Base-by-base conservation (phyloP, 2,329 filamentous ascomycete species). In the Colletotrichum sp. region DNA sequence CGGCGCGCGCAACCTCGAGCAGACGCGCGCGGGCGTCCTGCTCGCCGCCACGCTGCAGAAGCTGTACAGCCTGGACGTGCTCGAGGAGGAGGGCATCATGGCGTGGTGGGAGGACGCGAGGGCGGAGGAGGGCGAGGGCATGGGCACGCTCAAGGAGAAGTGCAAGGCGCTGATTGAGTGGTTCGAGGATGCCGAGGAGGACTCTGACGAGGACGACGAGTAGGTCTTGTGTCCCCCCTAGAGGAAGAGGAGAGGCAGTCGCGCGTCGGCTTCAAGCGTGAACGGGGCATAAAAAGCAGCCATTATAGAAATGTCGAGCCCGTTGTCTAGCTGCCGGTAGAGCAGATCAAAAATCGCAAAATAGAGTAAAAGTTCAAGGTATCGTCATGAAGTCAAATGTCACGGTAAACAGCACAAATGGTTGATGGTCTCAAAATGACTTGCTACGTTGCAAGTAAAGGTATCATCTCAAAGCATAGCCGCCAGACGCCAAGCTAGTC, bases 1-100 rank as follows among this genome's bases (percentile, higher is more conserved):
- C 34, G 91, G 92, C 72, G 88, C 89, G 62, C 93, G 91, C 76
- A 93, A 92, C 5, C 90, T 88, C 48, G 89, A 91, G 72, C 78
- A 84, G 30, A 80, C 82, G 28, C 87, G 85, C 73, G 85, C 87
- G 5, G 90, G 90, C 15, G 93, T 81, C 84, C 90, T 98, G 12
- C 89, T 98, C 38, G 90, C 96, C 5, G 95, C 93, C 52, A 87
- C 95, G 79, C 91, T 95, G 79, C 97, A 97, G 86, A 94, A 96
- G 83, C 88, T 98, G 67, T 97, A 98, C 82, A 92, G 94, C 78
- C 85, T 94, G 65, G 97, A 98, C 78, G 89, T 98, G 18, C 86
- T 98, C 2, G 95, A 98, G 82, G 95, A 98, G 81, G 96, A 98
- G 56, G 96, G 94, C 0, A 94, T 98, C 78, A 86, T 96, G 80